Conservation (phyloP, 2,329 filamentous ascomycete genomes). For the Sclerotinia nivalis region DNA sequence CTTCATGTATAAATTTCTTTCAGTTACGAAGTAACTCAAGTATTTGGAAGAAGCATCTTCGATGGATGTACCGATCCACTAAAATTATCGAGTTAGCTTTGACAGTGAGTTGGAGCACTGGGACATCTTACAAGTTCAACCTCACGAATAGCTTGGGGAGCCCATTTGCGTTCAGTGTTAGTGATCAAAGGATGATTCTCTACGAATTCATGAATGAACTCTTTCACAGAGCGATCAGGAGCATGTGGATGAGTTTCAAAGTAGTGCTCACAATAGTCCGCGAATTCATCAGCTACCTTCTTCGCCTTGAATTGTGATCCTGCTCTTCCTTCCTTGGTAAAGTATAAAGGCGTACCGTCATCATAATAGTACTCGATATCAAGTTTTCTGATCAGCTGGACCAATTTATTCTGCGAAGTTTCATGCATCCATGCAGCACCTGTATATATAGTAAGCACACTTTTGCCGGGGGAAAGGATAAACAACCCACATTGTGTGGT, state of each 20-base stretch:
- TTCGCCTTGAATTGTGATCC: slow-evolving; percentile 50
- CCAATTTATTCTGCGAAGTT: slow-evolving; percentile 48
- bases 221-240: slow-evolving; percentile 45
- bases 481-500: slow-evolving; percentile 41
- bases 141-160: slow-evolving; percentile 47
- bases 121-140: slow-evolving; percentile 41
- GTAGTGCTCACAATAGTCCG: slow-evolving; percentile 46
- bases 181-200: slow-evolving; percentile 46
- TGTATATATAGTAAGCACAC: slow-evolving; percentile 37
- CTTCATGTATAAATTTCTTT: slow-evolving; percentile 49
- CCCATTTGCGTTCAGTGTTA: slow-evolving; percentile 47
- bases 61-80: slow-evolving; percentile 47
- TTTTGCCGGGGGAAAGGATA: slow-evolving; percentile 34
- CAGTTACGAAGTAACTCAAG: slow-evolving; percentile 47
- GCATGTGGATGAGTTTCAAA: slow-evolving; percentile 46
- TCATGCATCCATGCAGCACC: slow-evolving; percentile 50
- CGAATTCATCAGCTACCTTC: slow-evolving; percentile 49
- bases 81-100: slow-evolving; percentile 6
- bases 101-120: neutral
- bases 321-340: slow-evolving; percentile 46
- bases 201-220: slow-evolving; percentile 46
- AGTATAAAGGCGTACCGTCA: slow-evolving; percentile 47
- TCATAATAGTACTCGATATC: slow-evolving; percentile 49
- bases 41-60: slow-evolving; percentile 47
- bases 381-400: slow-evolving; percentile 46